These are phyloP conservation scores for Corynespora cassiicola DNA, from an alignment of 2,329 filamentous ascomycete genomes.

Conservation along the genomic window DNA sequence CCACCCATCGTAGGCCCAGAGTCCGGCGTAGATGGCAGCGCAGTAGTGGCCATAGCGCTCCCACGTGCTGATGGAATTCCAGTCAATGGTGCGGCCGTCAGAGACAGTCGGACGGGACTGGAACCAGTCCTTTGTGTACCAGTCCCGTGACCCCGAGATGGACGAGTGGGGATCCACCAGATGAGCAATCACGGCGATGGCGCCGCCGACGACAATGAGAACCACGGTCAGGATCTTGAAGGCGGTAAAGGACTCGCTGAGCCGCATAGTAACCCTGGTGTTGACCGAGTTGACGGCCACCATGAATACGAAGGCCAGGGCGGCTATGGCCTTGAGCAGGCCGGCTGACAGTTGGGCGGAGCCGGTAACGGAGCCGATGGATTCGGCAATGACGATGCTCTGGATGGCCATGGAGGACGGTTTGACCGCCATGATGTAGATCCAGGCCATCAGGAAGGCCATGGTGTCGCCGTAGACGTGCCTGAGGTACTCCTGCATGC, in stretches of 20 bases:
- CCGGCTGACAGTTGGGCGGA: slow-evolving; percentile 27
- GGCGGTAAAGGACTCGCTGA: slow-evolving; percentile 51
- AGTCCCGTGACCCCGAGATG: slow-evolving; percentile 39
- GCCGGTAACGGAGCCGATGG: slow-evolving; percentile 57
- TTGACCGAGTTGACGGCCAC: slow-evolving; percentile 54
- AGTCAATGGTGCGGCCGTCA: slow-evolving; percentile 46
- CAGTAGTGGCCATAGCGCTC: slow-evolving; percentile 66
- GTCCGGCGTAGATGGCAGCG: slow-evolving; percentile 65
- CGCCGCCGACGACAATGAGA: slow-evolving; percentile 37
- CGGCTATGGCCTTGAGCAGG: slow-evolving; percentile 46
- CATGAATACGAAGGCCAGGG: slow-evolving; percentile 46
- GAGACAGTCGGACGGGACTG: slow-evolving; percentile 57
- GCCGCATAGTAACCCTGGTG: slow-evolving; percentile 47
- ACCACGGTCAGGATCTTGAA: slow-evolving; percentile 44
- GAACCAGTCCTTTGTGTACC: slow-evolving; percentile 62
- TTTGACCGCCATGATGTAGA: slow-evolving; percentile 70
- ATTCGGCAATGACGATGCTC: slow-evolving; percentile 65
- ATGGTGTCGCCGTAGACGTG: slow-evolving; percentile 67
- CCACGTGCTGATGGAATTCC: slow-evolving; percentile 57
- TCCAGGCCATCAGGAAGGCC: slow-evolving; percentile 70
- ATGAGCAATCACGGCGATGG: slow-evolving; percentile 38
- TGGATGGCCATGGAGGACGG: slow-evolving; percentile 70
- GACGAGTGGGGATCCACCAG: slow-evolving; percentile 32
- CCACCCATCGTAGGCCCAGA: slow-evolving; percentile 73
- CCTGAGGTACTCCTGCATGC: slow-evolving; percentile 68